Percentiles rank a stretch among this genome's conserved stretches.
These are phyloP conservation scores for Penicillium verrucosum DNA, from an alignment of 2,329 filamentous ascomycete genomes.

Conservation along the genomic window DNA sequence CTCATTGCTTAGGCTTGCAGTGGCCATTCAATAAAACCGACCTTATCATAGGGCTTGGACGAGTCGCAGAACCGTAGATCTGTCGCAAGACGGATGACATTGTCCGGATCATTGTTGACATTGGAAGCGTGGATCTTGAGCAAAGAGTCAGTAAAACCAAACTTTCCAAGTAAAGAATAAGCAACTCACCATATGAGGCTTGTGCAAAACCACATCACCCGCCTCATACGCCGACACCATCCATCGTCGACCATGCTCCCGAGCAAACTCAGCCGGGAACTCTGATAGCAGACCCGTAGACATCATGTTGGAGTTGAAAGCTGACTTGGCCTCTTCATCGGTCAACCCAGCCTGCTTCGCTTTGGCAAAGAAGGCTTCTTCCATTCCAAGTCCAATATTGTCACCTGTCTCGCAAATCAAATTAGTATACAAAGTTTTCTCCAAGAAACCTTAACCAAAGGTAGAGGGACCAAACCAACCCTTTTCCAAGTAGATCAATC, in stretches of 20 bases:
- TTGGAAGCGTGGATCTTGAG: constrained; percentile 56
- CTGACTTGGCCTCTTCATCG: constrained; percentile 51
- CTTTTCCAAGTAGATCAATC: constrained; percentile 58
- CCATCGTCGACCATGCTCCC: constrained; percentile 48
- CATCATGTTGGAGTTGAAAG: constrained; percentile 61
- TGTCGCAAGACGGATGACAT: constrained; percentile 54
- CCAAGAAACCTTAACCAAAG: not conserved
- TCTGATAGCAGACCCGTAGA: constrained; percentile 53
- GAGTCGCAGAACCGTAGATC: constrained; percentile 56
- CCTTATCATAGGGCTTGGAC: constrained; percentile 51
- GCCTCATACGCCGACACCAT: constrained; percentile 54
- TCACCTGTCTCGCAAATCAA: constrained; percentile 31
- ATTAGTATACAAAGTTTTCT: not conserved
- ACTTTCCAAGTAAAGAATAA: not conserved
- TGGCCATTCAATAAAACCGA: constrained; percentile 6
- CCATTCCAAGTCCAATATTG: constrained; percentile 16
- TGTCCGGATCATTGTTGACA: constrained; percentile 52
- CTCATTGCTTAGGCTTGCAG: not conserved
- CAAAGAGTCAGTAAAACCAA: not conserved
- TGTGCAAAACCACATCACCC: constrained; percentile 49
- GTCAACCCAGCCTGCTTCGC: constrained; percentile 50
- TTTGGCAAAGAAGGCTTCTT: constrained; percentile 45
- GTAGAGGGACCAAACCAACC: constrained; percentile 14
- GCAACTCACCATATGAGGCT: constrained; percentile 35
- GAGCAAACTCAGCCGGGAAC: constrained; percentile 46